Evolutionary conservation across 345 rosid species (phyloP), one percentile per base, ranked within the genome.

Genomic region (Bretschneidera sinensis): DNA sequence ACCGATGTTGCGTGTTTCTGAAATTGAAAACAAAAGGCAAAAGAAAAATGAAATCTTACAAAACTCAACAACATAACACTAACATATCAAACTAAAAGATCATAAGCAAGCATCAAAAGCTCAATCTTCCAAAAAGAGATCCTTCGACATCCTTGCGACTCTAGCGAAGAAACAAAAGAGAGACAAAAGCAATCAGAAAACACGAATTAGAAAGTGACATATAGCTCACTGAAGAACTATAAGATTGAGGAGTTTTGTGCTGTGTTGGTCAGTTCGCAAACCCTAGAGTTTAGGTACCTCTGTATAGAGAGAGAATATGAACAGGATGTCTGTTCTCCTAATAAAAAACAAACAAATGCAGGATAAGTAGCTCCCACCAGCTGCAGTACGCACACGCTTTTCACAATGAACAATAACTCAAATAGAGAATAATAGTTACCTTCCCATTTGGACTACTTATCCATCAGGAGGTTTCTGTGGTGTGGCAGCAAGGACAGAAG

Each of bases 61-160:
- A n/a, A n/a, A 24, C 9, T 24, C 45, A 18, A 11, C 28, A 63
- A 43, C 22, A 19, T 24, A 48, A 62, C 19, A 66, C 24, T 11
- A 23, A 47, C 62, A 51, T 57, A 31, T 56, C n/a, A 14, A 39
- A 39, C 9, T 4, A n/a, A 14, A 14, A 39, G 16, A 39, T 7
- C 45, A 39, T 7, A 13, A 1, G n/a, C 45, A 39, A 5, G 2
- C 45, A 39, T 14, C 45, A 39, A 39, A 2, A 39, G 45, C 16
- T 39, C 4, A 39, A 39, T 4, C 1, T 28, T 28, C 45, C 45
- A 39, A 4, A 39, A 87, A 90, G 84, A 61, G 99, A 86, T 43
- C 99, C 99, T 80, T 94, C 99, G 39, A 94, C 97, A 55, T 94
- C 97, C 74, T 94, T 94, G 54, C 97, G 96, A 43, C 96, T 81